Base-by-base conservation (phyloP, 805 yeast genomes). In the Priceomyces carsonii region DNA sequence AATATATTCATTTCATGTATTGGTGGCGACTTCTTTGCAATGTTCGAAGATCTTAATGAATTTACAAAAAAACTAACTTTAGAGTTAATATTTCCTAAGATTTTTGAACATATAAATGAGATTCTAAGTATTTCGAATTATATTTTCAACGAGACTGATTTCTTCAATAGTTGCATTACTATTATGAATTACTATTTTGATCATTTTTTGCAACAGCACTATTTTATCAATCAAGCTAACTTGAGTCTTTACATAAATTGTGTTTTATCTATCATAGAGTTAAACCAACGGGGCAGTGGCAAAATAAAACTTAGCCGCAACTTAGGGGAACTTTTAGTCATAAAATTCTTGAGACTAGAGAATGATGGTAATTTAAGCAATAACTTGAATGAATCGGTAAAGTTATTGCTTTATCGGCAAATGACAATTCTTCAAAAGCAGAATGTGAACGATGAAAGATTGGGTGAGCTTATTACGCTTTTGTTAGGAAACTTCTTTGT, bases 31-130 rank as follows among this genome's bases (percentile, higher is more conserved):
- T 48, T 66, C 22, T 42, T 62, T 16, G 48, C 43, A 1, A 49
- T 56, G 9, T 46, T 62, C 29, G 49, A 46, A 20, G 42, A 42
- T 1, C 43, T 64, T 24, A 60, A 54, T 32, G 72, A 64, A 9
- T 57, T 66, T 29, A 63, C 71, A 2, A 57, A 53, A 26, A 58
- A 55, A 26, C 36, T 67, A 23, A 50, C 63, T 4, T 45, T 63
- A 20, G 64, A 63, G 17, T 36, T 52, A 3, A 44, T 68, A 4
- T 68, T 65, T 36, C 72, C 73, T 4, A 40, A 39, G 10, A 44
- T 67, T 1, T 62, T 66, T 34, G 48, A 51, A 15, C 74, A 66
- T 38, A 47, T 63, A 2, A 59, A 55, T 40, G 58, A 59, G 30
- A 63, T 65, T 35, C 42, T 65, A 4, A 41, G 37, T 18, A 58